A percentile compares a stretch with the other conserved stretches of the same genome.
These are phyloP conservation scores for Monilinia laxa DNA, from an alignment of 2,329 filamentous ascomycete genomes.

Conservation along the genomic window DNA sequence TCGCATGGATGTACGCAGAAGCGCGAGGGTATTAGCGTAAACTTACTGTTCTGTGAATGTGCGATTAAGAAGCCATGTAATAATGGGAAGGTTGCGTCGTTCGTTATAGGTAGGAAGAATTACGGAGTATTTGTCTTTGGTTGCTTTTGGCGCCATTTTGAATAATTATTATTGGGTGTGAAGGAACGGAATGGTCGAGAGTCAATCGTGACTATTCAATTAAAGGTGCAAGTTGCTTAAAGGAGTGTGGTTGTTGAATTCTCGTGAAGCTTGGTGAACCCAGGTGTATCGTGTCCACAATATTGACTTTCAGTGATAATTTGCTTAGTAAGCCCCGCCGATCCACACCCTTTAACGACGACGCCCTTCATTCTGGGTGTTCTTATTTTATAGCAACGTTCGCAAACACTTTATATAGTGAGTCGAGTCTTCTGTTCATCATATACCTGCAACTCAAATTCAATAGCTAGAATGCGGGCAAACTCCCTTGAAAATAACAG, in stretches of 20 bases:
- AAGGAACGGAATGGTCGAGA: conserved; percentile 16
- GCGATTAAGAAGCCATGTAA: conserved; percentile 88
- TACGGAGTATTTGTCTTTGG: conserved; percentile 85
- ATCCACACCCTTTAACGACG: background rate
- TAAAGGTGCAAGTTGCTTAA: conserved; percentile 9
- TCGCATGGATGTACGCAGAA: background rate
- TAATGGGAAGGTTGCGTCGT: conserved; percentile 93
- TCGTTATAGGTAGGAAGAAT: conserved; percentile 99
- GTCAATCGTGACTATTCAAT: conserved; percentile 12
- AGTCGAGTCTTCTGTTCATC: background rate
- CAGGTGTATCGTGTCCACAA: conserved; percentile 21
- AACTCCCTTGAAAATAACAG: background rate
- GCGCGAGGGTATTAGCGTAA: background rate
- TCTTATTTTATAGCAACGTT: background rate
- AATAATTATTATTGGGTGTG: conserved; percentile 2
- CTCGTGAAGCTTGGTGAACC: conserved; percentile 6
- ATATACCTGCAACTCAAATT: background rate
- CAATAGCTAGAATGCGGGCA: background rate
- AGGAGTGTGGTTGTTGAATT: conserved; percentile 20
- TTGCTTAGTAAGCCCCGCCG: conserved; percentile 10
- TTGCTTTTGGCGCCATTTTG: conserved; percentile 30
- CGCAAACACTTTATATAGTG: background rate
- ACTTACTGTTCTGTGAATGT: conserved; percentile 85
- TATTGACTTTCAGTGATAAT: background rate
- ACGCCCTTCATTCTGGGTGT: background rate